Percentiles rank a stretch among this genome's conserved stretches.
phyloP scores from a whole-genome alignment of 108 stramenopile genomes.

The Skeletonema menzelii region DNA sequence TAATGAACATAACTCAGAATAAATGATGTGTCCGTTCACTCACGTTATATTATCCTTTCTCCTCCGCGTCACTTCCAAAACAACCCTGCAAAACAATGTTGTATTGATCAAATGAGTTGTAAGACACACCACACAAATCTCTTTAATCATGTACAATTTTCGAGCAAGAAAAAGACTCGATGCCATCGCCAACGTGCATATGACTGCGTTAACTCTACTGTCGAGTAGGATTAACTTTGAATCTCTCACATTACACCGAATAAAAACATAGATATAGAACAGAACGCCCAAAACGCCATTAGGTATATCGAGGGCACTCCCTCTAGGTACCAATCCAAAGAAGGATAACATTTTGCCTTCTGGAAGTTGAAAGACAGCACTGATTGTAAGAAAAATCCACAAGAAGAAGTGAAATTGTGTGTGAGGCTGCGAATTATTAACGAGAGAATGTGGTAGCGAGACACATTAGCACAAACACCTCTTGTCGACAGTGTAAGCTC shows the following conservation, averaged over 20 bases:
- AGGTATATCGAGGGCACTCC: conserved; percentile 65
- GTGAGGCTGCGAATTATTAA: background rate
- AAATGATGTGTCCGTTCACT: too few relatives aligned
- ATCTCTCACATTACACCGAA: conserved; percentile 1
- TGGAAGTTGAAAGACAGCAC: conserved; percentile 70
- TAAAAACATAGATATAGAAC: conserved; percentile 55
- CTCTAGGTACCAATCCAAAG: conserved; percentile 71
- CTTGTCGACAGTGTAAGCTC: background rate
- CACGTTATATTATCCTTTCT: background rate
- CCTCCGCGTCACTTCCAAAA: conserved; percentile 4
- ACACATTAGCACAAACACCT: background rate
- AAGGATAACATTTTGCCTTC: conserved; percentile 77
- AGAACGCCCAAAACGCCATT: conserved; percentile 72
- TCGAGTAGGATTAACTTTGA: conserved; percentile 13
- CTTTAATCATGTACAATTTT: conserved; percentile 56
- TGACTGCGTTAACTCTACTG: conserved; percentile 18
- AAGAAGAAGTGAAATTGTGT: background rate
- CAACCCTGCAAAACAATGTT: conserved; percentile 39
- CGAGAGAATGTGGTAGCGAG: background rate
- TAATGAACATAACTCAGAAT: too few relatives aligned
- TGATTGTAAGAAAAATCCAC: conserved; percentile 11
- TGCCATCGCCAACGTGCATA: conserved; percentile 48
- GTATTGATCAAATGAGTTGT: conserved; percentile 75
- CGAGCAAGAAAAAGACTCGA: conserved; percentile 69
- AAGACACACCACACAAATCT: conserved; percentile 76